Evolutionary conservation across 768 basidiomycete genomes (phyloP), one percentile per base, ranked within the genome.

Genomic region (Arthromyces matolae): DNA sequence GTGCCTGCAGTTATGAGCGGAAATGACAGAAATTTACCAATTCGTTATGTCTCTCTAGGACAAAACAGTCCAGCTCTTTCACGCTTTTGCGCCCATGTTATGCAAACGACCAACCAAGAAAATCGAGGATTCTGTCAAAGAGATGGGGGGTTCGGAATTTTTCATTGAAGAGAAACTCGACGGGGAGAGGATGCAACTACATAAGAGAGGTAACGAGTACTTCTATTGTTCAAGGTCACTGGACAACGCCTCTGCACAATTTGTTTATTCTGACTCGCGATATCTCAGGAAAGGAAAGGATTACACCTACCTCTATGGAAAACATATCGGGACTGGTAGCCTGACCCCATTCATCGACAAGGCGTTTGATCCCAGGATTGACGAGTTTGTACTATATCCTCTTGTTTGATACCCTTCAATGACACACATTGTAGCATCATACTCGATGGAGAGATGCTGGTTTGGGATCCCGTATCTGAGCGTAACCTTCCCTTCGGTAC

Each of bases 111-210:
- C 92, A 1, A 87, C 83, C 0, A 80, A 77, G 53, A 87, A 79
- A 52, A 79, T 95, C 20, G 86, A 88, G 56, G 86, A 90, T 22
- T 82, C 92, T 0, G 82, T 95, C 39, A 88, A 84, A 55, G 80
- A 86, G 49, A 94, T 99, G 85, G 80, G 79, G 16, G 80, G 81
- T 8, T 64, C 72, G 6, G 78, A 82, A 34, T 99, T 99, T 60
- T 70, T 92, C 52, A 87, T 99, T 29, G 96, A 99, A 63, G 96
- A 99, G 69, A 99, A 98, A 63, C 76, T 98, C 2, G 96, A 99
- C 57, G 96, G 96, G 2, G 96, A 99, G 64, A 73, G 96, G 27
- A 93, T 99, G 68, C 96, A 98, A 63, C 55, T 99, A 47, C 96
- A 99, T 60, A 97, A 90, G 64, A 77, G 88, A 39, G 92, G 91